Percentiles rank a stretch among this genome's conserved stretches.
Conservation (phyloP, 2,329 filamentous ascomycete genomes). For the Botrytis hyacinthi region DNA sequence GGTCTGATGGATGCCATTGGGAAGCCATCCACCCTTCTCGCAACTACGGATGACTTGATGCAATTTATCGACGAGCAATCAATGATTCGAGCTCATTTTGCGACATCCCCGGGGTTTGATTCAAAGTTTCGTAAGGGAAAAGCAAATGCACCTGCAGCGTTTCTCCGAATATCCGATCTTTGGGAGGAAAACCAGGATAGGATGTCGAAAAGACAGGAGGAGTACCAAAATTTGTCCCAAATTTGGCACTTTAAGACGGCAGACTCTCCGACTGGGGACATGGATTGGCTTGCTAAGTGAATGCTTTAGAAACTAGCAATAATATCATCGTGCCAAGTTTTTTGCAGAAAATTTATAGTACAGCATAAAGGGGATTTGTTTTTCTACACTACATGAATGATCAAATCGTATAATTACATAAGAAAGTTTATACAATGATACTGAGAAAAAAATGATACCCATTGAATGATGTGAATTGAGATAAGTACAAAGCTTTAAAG, state of each 20-base stretch:
- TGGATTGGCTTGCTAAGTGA: no score
- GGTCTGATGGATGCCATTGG: neutral
- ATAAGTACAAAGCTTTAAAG: no score
- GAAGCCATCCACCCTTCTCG: neutral
- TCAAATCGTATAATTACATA: neutral
- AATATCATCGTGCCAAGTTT: neutral
- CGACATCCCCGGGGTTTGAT: neutral
- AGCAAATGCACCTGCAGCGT: neutral
- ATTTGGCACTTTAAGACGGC: neutral
- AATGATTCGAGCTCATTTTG: neutral
- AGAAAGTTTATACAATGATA: neutral
- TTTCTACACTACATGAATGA: neutral
- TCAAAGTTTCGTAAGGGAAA: neutral
- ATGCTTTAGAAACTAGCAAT: neutral
- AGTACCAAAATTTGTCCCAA: no score
- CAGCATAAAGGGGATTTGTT: neutral
- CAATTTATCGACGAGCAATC: constrained; percentile 9
- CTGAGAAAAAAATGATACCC: neutral
- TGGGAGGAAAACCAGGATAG: neutral
- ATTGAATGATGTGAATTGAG: neutral
- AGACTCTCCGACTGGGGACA: neutral
- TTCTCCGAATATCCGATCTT: neutral
- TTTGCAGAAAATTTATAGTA: neutral
- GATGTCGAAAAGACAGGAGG: neutral
- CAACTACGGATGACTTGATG: neutral